Base-by-base conservation (phyloP, 2,329 filamentous ascomycete genomes). In the Xylariaceae sp. region DNA sequence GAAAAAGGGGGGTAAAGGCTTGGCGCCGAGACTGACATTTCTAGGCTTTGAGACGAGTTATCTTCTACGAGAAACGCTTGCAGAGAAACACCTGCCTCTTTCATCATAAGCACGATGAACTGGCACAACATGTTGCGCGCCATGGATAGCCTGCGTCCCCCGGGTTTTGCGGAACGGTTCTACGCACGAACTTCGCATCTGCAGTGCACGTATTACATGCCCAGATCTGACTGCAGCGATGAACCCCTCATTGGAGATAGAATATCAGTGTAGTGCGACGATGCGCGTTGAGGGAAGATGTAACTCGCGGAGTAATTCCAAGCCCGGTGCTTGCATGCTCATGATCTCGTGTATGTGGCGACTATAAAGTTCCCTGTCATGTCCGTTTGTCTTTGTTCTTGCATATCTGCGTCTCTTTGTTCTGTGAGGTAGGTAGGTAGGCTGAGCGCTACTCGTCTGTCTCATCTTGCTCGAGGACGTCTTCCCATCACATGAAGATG, bases 61-160 rank as follows among this genome's bases (percentile, higher is more conserved):
- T 50, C 48, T 35, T 35, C n/a, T 10, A 30, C 23, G 23, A 30
- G 23, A 30, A 30, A 30, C 23, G 23, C 23, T 30, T 30, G 23
- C 23, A 30, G 23, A 30, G 23, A 30, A 30, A 30, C 64, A 65
- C 64, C 64, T 65, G 62, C 64, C 64, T 65, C 52, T 64, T 65
- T 64, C 58, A 63, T 65, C 59, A 10, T 1, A 53, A 50, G 34
- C 51, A 39, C 39, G 13, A n/a, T n/a, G 41, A 15, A 13, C n/a
- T 48, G 9, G 30, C 47, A 30, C 23, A 54, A 34, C 61, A 44
- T 41, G 39, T 44, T 30, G 23, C 23, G 23, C 23, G 3, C 23
- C 23, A 30, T 30, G 23, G 3, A 5, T 30, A 30, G 23, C 23
- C 23, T 30, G 23, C 5, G 5, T 30, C 23, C 23, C 23, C 23